Evolutionary conservation across 495 filamentous ascomycete species (phyloP).

Genomic region (Talaromyces borbonicus): DNA sequence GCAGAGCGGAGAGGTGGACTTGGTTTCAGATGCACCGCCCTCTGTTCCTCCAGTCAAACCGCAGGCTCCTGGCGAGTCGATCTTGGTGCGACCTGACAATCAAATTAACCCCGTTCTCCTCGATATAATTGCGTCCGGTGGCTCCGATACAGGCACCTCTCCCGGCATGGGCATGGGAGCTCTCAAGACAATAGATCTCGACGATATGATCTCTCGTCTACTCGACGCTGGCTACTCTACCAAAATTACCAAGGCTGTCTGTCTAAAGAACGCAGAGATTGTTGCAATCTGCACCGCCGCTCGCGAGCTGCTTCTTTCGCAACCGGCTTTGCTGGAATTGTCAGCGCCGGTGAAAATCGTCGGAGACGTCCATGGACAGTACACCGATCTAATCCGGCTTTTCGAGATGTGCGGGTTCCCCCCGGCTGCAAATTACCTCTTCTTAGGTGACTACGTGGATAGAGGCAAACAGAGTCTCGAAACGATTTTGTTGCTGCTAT

Average conservation of each 20-base stretch:
- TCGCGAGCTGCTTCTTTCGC: conserved; percentile 79
- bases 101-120: conserved; percentile 52
- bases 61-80: conserved; percentile 42
- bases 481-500: conserved; percentile 89
- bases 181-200: conserved; percentile 83
- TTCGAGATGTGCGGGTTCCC: conserved; percentile 99
- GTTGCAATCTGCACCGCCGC: conserved; percentile 80
- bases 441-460: conserved; percentile 96
- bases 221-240: conserved; percentile 91
- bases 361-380: conserved; percentile 96
- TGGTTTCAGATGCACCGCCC: conserved; percentile 89
- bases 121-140: conserved; percentile 35
- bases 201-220: conserved; percentile 93
- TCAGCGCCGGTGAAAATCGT: conserved; percentile 98
- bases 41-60: conserved; percentile 32
- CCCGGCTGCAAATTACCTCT: conserved; percentile 86
- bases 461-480: conserved; percentile 95
- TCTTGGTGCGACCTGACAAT: conserved; percentile 73
- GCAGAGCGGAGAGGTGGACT: conserved; percentile 81
- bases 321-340: conserved; percentile 86
- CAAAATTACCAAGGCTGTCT: conserved; percentile 95
- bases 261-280: conserved; percentile 95
- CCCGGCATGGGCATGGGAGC: conserved; percentile 51
- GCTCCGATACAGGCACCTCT: conserved; percentile 28
- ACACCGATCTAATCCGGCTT: conserved; percentile 92